Evolutionary conservation across 768 basidiomycete genomes (phyloP), one percentile per base, ranked within the genome.

Genomic region (Collybia sordida): DNA sequence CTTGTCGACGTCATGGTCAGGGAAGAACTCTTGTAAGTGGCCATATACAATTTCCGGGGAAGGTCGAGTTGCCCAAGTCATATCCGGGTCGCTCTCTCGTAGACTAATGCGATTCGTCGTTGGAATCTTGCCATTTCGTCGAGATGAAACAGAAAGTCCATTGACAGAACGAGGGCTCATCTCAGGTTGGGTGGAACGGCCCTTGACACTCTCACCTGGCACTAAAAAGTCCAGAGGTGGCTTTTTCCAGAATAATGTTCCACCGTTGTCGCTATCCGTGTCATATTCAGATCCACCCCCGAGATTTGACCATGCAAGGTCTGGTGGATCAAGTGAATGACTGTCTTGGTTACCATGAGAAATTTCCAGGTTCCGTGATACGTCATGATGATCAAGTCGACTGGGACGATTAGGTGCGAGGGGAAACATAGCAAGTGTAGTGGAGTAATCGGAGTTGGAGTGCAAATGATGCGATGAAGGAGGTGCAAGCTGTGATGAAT

Each of bases 1-100:
- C 59, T 88, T 84, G 63, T 97, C 93, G 44, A 97, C 80, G 61
- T 96, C 85, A 63, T 92, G 88, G 49, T 85, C 78, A 14, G 93
- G 93, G 74, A 98, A 98, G 70, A 86, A 96, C 34, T 80, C 79
- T 50, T 92, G 83, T 14, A 98, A 73, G 48, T 88, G 75, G 31
- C 90, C 81, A 61, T 89, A 86, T 27, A 97, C 86, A 50, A 86
- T 84, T 60, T 90, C 88, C 2, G 88, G 77, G 42, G 78, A 75
- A 6, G 93, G 93, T 58, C 90, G 83, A 58, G 45, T 35, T 5
- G 59, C 64, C 56, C 79, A 81, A 61, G 25, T 37, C 55, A 42
- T 35, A 18, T 54, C 51, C 17, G 56, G 50, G 6, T 41, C 47
- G 15, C 31, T 31, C 14, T 36, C 31, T 43, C 48, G 55, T 27